These are phyloP conservation scores for Pholiota molesta DNA, from an alignment of 768 basidiomycete genomes.

Conservation along the genomic window DNA sequence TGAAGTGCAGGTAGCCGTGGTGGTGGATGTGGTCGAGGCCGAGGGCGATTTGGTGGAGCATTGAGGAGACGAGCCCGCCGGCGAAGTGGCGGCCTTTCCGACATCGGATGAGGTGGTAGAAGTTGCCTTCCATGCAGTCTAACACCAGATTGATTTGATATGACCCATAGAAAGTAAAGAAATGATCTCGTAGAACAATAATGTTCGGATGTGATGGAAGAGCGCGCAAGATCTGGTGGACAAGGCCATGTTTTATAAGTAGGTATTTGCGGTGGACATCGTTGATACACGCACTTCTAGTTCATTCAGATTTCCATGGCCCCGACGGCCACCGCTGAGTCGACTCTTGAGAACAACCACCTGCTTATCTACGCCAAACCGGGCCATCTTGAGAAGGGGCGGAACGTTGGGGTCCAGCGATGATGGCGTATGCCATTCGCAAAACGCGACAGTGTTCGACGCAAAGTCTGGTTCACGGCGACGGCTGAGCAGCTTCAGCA, in stretches of 20 bases:
- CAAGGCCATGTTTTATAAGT: not conserved
- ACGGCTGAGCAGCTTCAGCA: slow-evolving; percentile 3
- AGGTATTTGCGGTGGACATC: not conserved
- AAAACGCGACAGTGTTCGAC: not conserved
- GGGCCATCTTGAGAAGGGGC: slow-evolving; percentile 1
- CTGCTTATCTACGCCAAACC: not conserved
- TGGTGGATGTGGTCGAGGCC: slow-evolving; percentile 89
- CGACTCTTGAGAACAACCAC: slow-evolving; percentile 8
- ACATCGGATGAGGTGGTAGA: slow-evolving; percentile 94
- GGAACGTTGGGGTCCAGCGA: slow-evolving; percentile 1
- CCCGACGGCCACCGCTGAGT: not conserved
- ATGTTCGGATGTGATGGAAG: slow-evolving; percentile 93
- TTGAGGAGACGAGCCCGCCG: slow-evolving; percentile 87
- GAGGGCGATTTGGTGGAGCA: slow-evolving; percentile 84
- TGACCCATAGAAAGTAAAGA: slow-evolving; percentile 65
- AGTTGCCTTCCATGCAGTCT: slow-evolving; percentile 97
- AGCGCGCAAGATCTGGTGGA: slow-evolving; percentile 78
- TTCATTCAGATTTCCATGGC: not conserved
- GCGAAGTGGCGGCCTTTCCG: slow-evolving; percentile 88
- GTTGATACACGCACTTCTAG: not conserved
- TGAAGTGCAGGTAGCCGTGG: slow-evolving; percentile 92
- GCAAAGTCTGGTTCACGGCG: not conserved
- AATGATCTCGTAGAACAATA: slow-evolving; percentile 96
- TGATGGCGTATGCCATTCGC: slow-evolving; percentile 8
- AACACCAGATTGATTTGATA: slow-evolving; percentile 86